Evolutionary conservation across 495 filamentous ascomycete species (phyloP).

Genomic region (Mytilinidion resinicola): DNA sequence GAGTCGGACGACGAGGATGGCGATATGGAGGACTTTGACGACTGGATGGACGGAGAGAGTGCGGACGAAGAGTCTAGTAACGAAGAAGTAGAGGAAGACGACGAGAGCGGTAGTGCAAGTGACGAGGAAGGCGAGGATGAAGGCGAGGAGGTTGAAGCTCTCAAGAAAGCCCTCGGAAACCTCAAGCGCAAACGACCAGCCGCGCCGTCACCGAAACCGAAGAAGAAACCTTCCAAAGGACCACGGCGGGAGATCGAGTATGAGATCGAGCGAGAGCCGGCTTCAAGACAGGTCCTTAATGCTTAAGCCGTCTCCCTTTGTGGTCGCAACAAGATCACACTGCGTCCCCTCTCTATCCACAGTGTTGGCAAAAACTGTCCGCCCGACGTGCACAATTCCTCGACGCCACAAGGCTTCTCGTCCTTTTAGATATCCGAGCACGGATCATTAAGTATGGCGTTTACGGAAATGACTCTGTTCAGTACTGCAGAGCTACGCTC

Average conservation of each 20-base stretch:
- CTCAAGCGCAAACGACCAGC: slow-evolving; percentile 44
- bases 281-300: slow-evolving; percentile 10
- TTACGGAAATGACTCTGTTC: too few species aligned
- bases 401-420: too few species aligned
- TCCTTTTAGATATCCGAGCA: too few species aligned
- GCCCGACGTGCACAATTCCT: too few species aligned
- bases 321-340: too few species aligned
- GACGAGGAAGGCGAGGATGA: slow-evolving; percentile 42
- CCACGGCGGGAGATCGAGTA: slow-evolving; percentile 46
- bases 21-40: slow-evolving; percentile 65
- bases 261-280: slow-evolving; percentile 40
- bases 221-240: slow-evolving; percentile 43
- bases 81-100: slow-evolving; percentile 27
- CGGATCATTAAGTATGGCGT: too few species aligned
- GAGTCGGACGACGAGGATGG: slow-evolving; percentile 45
- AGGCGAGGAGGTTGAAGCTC: slow-evolving; percentile 19
- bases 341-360: too few species aligned
- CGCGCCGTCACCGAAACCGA: slow-evolving; percentile 34
- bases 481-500: too few species aligned
- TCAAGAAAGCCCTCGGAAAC: slow-evolving; percentile 38
- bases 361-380: too few species aligned
- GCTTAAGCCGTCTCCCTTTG: neutral
- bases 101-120: slow-evolving; percentile 32
- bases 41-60: slow-evolving; percentile 62
- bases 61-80: slow-evolving; percentile 47